Evolutionary conservation across 768 basidiomycete genomes (phyloP).

Genomic region (Serpula lacrymans): DNA sequence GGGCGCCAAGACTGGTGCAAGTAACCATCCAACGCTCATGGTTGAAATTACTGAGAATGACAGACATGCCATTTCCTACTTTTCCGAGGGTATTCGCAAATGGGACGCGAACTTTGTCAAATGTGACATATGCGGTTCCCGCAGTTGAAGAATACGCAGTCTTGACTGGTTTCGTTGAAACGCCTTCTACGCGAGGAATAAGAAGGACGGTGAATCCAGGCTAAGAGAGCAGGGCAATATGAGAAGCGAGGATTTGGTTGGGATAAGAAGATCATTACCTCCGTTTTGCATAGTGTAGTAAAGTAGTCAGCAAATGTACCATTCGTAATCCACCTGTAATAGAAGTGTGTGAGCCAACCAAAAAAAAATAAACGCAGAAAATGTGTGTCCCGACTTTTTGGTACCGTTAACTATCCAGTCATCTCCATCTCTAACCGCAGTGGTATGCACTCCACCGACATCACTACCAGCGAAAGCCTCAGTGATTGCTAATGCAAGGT

Average conservation of each 20-base stretch:
- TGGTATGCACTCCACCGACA: slow-evolving; percentile 80
- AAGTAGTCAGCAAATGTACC: slow-evolving; percentile 84
- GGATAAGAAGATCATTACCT: slow-evolving; percentile 34
- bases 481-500: slow-evolving; percentile 84
- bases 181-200: slow-evolving; percentile 64
- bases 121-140: slow-evolving; percentile 84
- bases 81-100: slow-evolving; percentile 84
- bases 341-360: background rate
- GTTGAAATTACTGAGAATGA: slow-evolving; percentile 84
- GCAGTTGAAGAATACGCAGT: slow-evolving; percentile 91
- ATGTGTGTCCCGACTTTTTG: slow-evolving; percentile 60
- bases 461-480: slow-evolving; percentile 94
- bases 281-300: slow-evolving; percentile 73
- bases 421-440: slow-evolving; percentile 81
- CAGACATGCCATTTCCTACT: slow-evolving; percentile 78
- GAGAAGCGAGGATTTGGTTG: background rate
- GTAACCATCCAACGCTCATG: slow-evolving; percentile 90
- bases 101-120: slow-evolving; percentile 81
- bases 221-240: slow-evolving; percentile 26
- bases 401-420: slow-evolving; percentile 89
- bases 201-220: slow-evolving; percentile 75
- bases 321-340: slow-evolving; percentile 82
- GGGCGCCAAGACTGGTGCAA: slow-evolving; percentile 65
- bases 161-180: slow-evolving; percentile 87
- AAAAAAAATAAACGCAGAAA: background rate